Conservation (phyloP, 1,284 basidiomycete genomes). For the Marasmius sp. region DNA sequence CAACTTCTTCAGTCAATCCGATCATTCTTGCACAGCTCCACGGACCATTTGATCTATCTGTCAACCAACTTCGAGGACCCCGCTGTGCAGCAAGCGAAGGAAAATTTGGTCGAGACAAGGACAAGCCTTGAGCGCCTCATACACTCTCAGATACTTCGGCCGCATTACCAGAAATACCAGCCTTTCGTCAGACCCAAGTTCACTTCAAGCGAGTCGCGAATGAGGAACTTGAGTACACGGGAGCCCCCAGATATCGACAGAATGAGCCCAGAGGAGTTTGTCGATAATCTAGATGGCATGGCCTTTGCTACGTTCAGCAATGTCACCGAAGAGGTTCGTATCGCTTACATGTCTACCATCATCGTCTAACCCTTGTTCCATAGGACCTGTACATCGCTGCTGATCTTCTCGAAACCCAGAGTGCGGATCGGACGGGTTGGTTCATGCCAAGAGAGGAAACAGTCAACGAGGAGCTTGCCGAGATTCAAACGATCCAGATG, state of each 20-base stretch:
- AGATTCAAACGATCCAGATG: conserved; percentile 75
- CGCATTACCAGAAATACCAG: conserved; percentile 37
- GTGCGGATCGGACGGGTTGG: conserved; percentile 76
- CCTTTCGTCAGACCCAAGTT: conserved; percentile 21
- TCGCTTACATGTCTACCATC: not conserved
- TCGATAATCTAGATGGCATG: conserved; percentile 74
- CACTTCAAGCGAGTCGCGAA: conserved; percentile 25
- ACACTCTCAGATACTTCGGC: conserved; percentile 59
- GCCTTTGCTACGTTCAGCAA: conserved; percentile 70
- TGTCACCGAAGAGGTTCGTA: conserved; percentile 67
- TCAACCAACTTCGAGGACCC: conserved; percentile 36
- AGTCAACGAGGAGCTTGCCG: conserved; percentile 56
- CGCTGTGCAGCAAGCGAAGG: conserved; percentile 46
- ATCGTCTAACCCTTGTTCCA: conserved; percentile 7
- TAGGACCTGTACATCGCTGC: conserved; percentile 74
- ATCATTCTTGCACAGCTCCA: conserved; percentile 53
- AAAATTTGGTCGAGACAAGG: conserved; percentile 43
- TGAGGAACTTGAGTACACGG: conserved; percentile 44
- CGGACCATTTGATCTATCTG: conserved; percentile 46
- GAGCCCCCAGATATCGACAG: conserved; percentile 68
- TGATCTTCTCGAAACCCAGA: conserved; percentile 78
- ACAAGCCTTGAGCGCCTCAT: conserved; percentile 47
- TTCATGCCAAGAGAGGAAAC: conserved; percentile 56
- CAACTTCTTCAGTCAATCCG: conserved; percentile 58
- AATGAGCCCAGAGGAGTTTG: conserved; percentile 65